A percentile compares a stretch with the other conserved stretches of the same genome.
phyloP scores from a whole-genome alignment of 805 yeast species.

The Myxozyma vanderwaltii region DNA sequence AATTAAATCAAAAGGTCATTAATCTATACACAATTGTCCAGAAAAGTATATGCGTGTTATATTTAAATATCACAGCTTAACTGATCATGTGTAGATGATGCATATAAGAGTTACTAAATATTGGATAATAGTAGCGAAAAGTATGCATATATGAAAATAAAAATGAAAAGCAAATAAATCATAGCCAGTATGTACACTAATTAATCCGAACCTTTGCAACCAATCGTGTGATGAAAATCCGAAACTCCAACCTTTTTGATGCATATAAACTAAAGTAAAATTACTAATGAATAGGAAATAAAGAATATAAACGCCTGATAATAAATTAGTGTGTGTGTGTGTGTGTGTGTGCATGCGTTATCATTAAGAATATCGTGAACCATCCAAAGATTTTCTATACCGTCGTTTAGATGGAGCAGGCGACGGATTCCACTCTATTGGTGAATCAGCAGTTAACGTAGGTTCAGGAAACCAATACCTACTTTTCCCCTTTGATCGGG shows the following conservation, averaged over 20 bases:
- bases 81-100: conserved; percentile 17
- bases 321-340: too few relatives aligned
- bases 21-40: conserved; percentile 3
- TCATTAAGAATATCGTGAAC: neutral
- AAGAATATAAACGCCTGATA: neutral
- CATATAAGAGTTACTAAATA: neutral
- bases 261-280: too few relatives aligned
- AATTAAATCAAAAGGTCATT: conserved; percentile 8
- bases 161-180: neutral
- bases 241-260: neutral
- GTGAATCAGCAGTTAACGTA: neutral
- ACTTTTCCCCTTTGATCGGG: neutral
- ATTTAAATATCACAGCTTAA: neutral
- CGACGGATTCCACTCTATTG: neutral
- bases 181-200: neutral
- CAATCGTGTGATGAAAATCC: too few relatives aligned
- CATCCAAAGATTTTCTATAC: neutral
- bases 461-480: conserved; percentile 13
- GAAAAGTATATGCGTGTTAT: neutral
- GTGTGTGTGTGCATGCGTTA: too few relatives aligned
- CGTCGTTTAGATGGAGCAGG: neutral
- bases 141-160: neutral
- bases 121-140: neutral
- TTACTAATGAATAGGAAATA: too few relatives aligned
- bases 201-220: too few relatives aligned